Evolutionary conservation across 768 basidiomycete species (phyloP).

Genomic region (Rhodotorula taiwanensis): DNA sequence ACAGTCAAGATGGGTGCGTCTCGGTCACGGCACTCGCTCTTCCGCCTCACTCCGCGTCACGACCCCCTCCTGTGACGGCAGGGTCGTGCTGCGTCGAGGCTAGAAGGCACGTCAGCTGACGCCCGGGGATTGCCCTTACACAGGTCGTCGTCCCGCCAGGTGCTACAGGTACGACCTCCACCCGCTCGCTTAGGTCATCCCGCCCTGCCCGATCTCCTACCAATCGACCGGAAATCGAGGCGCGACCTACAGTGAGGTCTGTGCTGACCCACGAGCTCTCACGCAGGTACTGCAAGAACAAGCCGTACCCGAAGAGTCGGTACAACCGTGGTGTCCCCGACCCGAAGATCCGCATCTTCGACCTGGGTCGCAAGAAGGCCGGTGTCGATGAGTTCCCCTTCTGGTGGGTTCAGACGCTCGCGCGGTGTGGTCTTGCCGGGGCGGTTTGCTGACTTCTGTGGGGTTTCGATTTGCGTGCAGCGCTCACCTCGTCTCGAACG

Average conservation of each 20-base stretch:
- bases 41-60: background rate
- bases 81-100: too few species aligned
- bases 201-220: conserved; percentile 97
- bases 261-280: too few species aligned
- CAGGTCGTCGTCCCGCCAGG: conserved; percentile 35
- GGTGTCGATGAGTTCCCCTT: conserved; percentile 97
- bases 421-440: background rate
- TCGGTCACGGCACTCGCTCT: background rate
- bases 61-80: too few species aligned
- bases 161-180: conserved; percentile 84
- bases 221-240: too few species aligned
- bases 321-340: conserved; percentile 98
- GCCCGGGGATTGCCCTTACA: background rate
- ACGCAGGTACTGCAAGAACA: conserved; percentile 69
- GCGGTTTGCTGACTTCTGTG: background rate
- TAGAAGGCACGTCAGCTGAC: too few species aligned
- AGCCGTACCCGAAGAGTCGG: conserved; percentile 90
- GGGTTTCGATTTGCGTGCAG: conserved; percentile 33
- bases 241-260: too few species aligned
- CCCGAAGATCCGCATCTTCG: conserved; percentile 95
- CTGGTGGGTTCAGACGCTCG: conserved; percentile 49
- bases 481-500: conserved; percentile 90
- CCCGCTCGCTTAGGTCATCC: conserved; percentile 93
- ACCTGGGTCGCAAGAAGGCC: conserved; percentile 83
- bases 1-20: conserved; percentile 24